These are phyloP conservation scores for Myxozyma vanderwaltii DNA, from an alignment of 805 yeast species.

Conservation along the genomic window DNA sequence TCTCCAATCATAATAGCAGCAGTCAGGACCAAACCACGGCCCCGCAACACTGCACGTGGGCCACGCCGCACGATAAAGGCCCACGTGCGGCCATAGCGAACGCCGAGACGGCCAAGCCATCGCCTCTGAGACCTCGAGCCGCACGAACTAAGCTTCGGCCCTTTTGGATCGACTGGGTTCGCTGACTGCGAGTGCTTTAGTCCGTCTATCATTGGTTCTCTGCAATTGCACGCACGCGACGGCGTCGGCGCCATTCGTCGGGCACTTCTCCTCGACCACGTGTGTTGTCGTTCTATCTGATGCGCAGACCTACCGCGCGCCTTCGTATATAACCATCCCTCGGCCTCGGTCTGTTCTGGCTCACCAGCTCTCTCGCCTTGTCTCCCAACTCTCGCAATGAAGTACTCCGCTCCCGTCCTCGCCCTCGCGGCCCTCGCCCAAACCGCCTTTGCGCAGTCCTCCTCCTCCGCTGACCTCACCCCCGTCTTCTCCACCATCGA, in stretches of 20 bases:
- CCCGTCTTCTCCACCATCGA: slow-evolving; percentile 41
- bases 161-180: not conserved
- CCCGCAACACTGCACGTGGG: too few species aligned
- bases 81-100: not conserved
- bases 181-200: too few species aligned
- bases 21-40: too few species aligned
- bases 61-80: too few species aligned
- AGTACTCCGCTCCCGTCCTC: not conserved
- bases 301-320: too few species aligned
- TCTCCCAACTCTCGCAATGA: not conserved
- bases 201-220: too few species aligned
- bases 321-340: too few species aligned
- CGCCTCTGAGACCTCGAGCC: not conserved
- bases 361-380: not conserved
- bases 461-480: slow-evolving; percentile 34
- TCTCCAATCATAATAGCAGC: too few species aligned
- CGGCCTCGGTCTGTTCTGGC: not conserved
- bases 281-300: too few species aligned
- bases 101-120: not conserved
- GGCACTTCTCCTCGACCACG: not conserved
- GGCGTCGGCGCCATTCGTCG: not conserved
- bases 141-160: not conserved
- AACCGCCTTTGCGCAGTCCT: slow-evolving; percentile 11
- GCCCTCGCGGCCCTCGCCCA: slow-evolving; percentile 12
- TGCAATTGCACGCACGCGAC: not conserved